Base-by-base conservation (phyloP, 345 rosid species). In the Iberis pinnata region DNA sequence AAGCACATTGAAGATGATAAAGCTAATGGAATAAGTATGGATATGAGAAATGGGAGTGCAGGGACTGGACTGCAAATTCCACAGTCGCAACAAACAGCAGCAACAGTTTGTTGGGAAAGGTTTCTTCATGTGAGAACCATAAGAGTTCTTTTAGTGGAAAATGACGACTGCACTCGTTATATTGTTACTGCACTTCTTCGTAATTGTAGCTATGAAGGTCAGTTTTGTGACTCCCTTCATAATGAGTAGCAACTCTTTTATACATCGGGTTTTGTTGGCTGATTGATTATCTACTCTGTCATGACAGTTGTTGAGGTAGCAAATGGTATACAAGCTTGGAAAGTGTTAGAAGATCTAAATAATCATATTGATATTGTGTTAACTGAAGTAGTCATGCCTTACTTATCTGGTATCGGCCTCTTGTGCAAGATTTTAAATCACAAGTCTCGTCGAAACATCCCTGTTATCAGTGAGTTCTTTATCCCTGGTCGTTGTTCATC, bases 241-340 rank as follows among this genome's bases (percentile, higher is more conserved):
- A n/a, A n/a, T n/a, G n/a, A n/a, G n/a, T n/a, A n/a, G n/a, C n/a
- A n/a, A n/a, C n/a, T n/a, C n/a, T n/a, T n/a, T n/a, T n/a, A n/a
- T 20, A 17, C 32, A 8, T 10, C 41, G 12, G 26, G 17, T 16
- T 33, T 62, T 49, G 19, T 25, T 49, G 32, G 9, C 9, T 54
- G 25, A 33, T 49, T 56, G 49, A 42, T 33, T 14, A 32, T 10
- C 11, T 24, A 17, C 24, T 58, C 14, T 58, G 1, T 37, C 8
- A 55, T 69, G 60, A 77, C 79, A 82, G 88, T 80, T 62, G 60
- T 58, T 63, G 81, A 78, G 56, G 82, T 64, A 43, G 70, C 88
- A 38, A 82, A 79, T 72, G 90, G 84, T 51, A 37, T 88, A 48
- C 86, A 72, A 74, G 96, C 94, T 3, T 88, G 96, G 96, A 82